Evolutionary conservation across 2,329 filamentous ascomycete species (phyloP).

Genomic region (Sporothrix euskadiensis): DNA sequence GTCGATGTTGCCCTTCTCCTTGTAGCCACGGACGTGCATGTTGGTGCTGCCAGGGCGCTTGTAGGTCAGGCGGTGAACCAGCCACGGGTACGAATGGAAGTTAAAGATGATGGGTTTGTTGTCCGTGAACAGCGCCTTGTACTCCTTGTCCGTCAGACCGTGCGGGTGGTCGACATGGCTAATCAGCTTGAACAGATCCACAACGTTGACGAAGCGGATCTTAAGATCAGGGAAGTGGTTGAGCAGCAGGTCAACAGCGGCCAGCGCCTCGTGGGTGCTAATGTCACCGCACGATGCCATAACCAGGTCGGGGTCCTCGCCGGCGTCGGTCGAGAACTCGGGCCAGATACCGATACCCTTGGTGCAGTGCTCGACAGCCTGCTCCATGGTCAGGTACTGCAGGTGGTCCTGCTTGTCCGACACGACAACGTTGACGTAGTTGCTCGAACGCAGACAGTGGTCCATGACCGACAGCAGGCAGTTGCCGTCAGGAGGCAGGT

Average conservation of each 20-base stretch:
- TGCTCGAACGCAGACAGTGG: slow-evolving; percentile 70
- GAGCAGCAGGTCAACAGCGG: slow-evolving; percentile 72
- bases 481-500: slow-evolving; percentile 78
- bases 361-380: slow-evolving; percentile 72
- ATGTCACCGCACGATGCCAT: slow-evolving; percentile 78
- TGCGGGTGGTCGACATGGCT: slow-evolving; percentile 70
- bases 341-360: slow-evolving; percentile 79
- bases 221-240: slow-evolving; percentile 70
- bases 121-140: slow-evolving; percentile 68
- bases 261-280: slow-evolving; percentile 71
- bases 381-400: slow-evolving; percentile 72
- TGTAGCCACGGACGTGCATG: slow-evolving; percentile 75
- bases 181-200: slow-evolving; percentile 80
- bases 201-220: slow-evolving; percentile 76
- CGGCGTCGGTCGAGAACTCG: slow-evolving; percentile 70
- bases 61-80: slow-evolving; percentile 75
- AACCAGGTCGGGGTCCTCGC: slow-evolving; percentile 68
- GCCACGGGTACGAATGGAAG: slow-evolving; percentile 81
- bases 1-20: slow-evolving; percentile 82
- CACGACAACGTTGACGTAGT: slow-evolving; percentile 81
- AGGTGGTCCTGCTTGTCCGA: slow-evolving; percentile 78
- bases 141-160: slow-evolving; percentile 67
- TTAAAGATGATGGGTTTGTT: slow-evolving; percentile 77
- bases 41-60: slow-evolving; percentile 68
- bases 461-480: slow-evolving; percentile 73